Evolutionary conservation across 2,329 filamentous ascomycete genomes (phyloP).

Genomic region (Scytalidium lignicola): DNA sequence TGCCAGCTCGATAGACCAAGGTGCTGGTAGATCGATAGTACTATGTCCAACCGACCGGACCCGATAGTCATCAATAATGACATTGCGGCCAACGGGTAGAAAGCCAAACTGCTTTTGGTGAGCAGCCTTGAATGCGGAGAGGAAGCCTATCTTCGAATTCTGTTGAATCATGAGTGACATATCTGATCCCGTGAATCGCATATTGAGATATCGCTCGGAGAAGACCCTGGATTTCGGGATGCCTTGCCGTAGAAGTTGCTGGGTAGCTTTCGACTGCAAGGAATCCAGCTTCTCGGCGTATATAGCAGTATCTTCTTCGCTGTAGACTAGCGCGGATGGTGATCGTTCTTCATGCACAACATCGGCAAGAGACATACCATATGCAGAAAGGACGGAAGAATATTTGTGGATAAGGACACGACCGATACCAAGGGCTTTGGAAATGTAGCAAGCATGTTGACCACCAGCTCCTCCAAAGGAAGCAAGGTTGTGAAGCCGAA

Average conservation of each 20-base stretch:
- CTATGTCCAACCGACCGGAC: conserved; percentile 68
- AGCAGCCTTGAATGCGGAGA: conserved; percentile 73
- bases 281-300: conserved; percentile 30
- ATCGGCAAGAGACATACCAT: conserved; percentile 87
- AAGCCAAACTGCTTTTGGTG: conserved; percentile 91
- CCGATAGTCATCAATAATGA: conserved; percentile 82
- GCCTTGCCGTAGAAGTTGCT: conserved; percentile 66
- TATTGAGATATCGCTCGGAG: conserved; percentile 87
- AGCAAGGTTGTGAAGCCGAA: conserved; percentile 77
- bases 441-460: conserved; percentile 84
- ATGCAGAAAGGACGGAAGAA: conserved; percentile 82
- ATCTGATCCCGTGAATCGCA: conserved; percentile 84
- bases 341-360: conserved; percentile 87
- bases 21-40: neutral
- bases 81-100: conserved; percentile 72
- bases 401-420: conserved; percentile 83
- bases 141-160: conserved; percentile 64
- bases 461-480: conserved; percentile 90
- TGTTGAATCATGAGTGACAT: conserved; percentile 83
- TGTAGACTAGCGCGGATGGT: conserved; percentile 52
- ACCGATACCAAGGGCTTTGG: conserved; percentile 74
- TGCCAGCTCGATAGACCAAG: conserved; percentile 56
- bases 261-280: conserved; percentile 65
- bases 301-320: conserved; percentile 29
- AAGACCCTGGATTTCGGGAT: conserved; percentile 69